A percentile compares a stretch with the other conserved stretches of the same genome.
phyloP scores from a whole-genome alignment of 345 rosid species.

The Limnanthes douglasii region DNA sequence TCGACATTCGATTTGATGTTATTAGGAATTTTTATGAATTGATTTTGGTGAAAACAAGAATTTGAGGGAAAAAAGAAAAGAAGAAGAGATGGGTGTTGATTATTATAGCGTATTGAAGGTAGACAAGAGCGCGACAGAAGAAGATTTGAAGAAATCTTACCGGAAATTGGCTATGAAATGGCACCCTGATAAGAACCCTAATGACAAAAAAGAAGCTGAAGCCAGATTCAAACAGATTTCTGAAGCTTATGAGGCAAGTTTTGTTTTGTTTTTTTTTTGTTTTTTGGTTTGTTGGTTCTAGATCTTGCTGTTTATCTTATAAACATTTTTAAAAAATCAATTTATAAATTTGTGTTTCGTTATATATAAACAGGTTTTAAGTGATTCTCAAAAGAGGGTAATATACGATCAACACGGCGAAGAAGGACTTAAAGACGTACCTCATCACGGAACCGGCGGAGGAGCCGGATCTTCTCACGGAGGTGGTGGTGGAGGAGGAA shows the following conservation, averaged over 20 bases:
- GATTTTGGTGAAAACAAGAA: conserved; percentile 1
- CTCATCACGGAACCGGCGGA: conserved; percentile 43
- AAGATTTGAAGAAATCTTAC: conserved; percentile 80
- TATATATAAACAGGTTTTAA: conserved; percentile 36
- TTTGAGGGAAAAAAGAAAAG: background rate
- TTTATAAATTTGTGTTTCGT: background rate
- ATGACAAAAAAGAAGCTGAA: conserved; percentile 73
- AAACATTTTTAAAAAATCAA: background rate
- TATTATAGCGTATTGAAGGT: conserved; percentile 69
- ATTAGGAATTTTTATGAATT: conserved; percentile 7
- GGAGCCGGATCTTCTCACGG: too few relatives aligned
- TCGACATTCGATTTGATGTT: conserved; percentile 1
- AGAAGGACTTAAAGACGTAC: conserved; percentile 82
- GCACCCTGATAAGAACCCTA: conserved; percentile 96
- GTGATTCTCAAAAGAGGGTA: conserved; percentile 76
- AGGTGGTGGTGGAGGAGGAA: conserved; percentile 22
- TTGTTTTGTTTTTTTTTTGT: background rate
- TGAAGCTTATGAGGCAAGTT: conserved; percentile 81
- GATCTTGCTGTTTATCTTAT: background rate
- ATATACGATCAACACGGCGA: conserved; percentile 80
- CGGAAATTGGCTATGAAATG: conserved; percentile 91
- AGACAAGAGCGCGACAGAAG: conserved; percentile 64
- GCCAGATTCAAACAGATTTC: conserved; percentile 93
- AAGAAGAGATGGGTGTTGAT: conserved; percentile 59
- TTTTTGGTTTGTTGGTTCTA: background rate